A percentile compares a stretch with the other conserved stretches of the same genome.
Conservation (phyloP, 345 rosid genomes). For the Citrus glauca region DNA sequence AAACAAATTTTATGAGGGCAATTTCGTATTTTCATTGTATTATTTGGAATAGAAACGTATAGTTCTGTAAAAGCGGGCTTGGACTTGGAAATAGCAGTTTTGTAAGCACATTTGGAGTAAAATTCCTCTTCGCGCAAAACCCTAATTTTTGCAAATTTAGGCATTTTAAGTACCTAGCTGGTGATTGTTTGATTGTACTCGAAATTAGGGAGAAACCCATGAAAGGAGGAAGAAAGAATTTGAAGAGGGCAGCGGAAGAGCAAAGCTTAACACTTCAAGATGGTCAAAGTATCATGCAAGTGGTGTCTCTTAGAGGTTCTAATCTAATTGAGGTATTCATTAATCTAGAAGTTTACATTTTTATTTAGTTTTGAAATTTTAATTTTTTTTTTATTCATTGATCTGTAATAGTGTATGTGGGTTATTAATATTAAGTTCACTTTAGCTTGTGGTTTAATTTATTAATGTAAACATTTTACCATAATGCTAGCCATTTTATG, state of each 20-base stretch:
- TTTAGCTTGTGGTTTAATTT: background rate
- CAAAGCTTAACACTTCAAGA: constrained; percentile 48
- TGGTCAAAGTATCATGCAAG: constrained; percentile 70
- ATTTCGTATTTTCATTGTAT: background rate
- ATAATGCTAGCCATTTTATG: background rate
- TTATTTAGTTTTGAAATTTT: background rate
- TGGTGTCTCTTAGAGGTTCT: constrained; percentile 84
- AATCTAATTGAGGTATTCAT: constrained; percentile 70
- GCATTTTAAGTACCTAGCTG: background rate
- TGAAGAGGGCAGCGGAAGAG: constrained; percentile 68
- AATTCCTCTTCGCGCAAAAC: background rate
- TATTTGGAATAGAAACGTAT: background rate
- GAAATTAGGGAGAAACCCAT: constrained; percentile 18
- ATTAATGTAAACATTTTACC: background rate
- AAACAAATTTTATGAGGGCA: background rate
- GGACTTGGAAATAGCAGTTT: background rate
- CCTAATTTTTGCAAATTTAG: background rate
- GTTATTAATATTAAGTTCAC: background rate
- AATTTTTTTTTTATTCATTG: background rate
- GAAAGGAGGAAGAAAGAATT: constrained; percentile 87
- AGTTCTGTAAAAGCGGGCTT: background rate
- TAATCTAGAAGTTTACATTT: background rate
- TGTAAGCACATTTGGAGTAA: too few species aligned
- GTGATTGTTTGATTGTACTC: background rate
- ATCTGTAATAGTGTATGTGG: background rate